phyloP scores from a whole-genome alignment of 73 alveolate species.

The Symbiodinium natans region DNA sequence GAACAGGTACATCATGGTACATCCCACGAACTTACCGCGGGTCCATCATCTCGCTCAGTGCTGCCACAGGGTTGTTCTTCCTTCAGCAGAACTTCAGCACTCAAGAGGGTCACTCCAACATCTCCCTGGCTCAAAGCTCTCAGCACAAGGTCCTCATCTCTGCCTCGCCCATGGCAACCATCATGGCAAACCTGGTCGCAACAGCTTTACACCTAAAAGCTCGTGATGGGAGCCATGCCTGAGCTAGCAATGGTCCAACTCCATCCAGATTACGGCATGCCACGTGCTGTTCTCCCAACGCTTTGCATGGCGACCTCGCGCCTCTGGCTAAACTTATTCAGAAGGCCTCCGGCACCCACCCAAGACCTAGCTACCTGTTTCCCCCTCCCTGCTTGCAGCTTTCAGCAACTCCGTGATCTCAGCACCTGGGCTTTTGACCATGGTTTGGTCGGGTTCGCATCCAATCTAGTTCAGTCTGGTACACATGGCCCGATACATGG shows the following conservation, averaged over 20 bases:
- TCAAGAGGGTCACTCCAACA: neutral
- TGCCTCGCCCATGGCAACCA: constrained; percentile 80
- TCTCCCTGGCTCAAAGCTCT: neutral
- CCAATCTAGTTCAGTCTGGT: neutral
- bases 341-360: too few relatives aligned
- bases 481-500: neutral
- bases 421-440: constrained; percentile 61
- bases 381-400: neutral
- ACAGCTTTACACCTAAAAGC: too few relatives aligned
- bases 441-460: too few relatives aligned
- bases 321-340: too few relatives aligned
- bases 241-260: too few relatives aligned
- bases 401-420: constrained; percentile 58
- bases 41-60: constrained; percentile 83
- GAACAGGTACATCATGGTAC: too few relatives aligned
- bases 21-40: neutral
- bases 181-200: constrained; percentile 34
- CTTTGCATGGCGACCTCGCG: too few relatives aligned
- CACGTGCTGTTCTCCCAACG: too few relatives aligned
- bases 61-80: constrained; percentile 93
- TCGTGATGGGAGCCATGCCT: too few relatives aligned
- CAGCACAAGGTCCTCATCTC: constrained; percentile 5
- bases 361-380: too few relatives aligned
- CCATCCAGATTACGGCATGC: too few relatives aligned
- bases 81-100: neutral